Evolutionary conservation across 225 moss, liverwort and hornwort genomes (phyloP), one percentile per base, ranked within the genome.

Genomic region (Thuidium tamariscinum): DNA sequence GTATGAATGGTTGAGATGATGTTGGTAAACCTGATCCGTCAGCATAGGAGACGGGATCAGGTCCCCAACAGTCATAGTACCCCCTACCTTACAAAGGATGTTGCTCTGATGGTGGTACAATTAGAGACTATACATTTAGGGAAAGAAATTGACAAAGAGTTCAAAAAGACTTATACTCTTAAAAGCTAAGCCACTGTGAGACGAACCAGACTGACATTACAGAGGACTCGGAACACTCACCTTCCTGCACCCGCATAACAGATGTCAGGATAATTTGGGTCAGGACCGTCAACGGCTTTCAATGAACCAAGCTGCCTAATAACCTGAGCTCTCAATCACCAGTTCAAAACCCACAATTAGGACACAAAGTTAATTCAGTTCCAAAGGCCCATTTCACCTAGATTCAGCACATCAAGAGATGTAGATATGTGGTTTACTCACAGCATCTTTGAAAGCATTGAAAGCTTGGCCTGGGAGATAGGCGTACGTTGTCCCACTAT

Each of bases 401-500:
- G 36, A 62, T 77, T 39, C 37, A 65, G 65, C 41, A 29, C 71
- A 41, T 71, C 39, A 57, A 62, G 27, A 88, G 37, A 39, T 61
- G 54, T 52, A 74, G 57, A 79, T 83, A 69, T 42, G 27, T 18
- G 73, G 65, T 55, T 59, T 82, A 74, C 89, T 94, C 92, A 97
- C 95, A 92, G 95, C 96, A 82, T 90, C 88, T 80, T 90, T 95
- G 90, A 98, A 98, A 79, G 93, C 91, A 72, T 90, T 85, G 83
- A 95, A 97, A 63, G 97, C 97, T 88, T 56, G 86, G 73, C 87
- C 91, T 16, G 97, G 97, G 34, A 97, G 91, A 89, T 97, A 97
- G 15, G 96, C 95, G 85, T 96, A 97, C n/a, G 97, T 97, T 46
- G 97, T 97, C 48, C 97, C 97, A 88, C 97, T 97, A 87, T 97